Evolutionary conservation across 768 basidiomycete genomes (phyloP).

Genomic region (Xerocomellus amylosporus): DNA sequence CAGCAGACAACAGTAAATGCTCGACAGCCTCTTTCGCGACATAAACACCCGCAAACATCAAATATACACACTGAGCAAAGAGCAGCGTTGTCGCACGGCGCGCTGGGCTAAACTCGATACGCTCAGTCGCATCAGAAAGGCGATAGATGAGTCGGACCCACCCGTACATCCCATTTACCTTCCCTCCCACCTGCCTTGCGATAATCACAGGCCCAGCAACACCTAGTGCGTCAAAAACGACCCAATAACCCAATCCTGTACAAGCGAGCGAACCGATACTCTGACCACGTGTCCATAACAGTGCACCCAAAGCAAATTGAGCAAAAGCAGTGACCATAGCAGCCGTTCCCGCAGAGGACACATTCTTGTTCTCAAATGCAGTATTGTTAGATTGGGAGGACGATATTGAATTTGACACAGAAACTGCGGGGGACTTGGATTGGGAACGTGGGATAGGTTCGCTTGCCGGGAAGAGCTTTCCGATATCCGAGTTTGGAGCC

Average conservation of each 20-base stretch:
- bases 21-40: conserved; percentile 97
- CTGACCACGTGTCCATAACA: conserved; percentile 89
- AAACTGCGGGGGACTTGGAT: conserved; percentile 22
- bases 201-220: conserved; percentile 44
- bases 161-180: conserved; percentile 50
- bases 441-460: conserved; percentile 22
- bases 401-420: conserved; percentile 11
- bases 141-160: conserved; percentile 43
- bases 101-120: conserved; percentile 44
- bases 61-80: conserved; percentile 90
- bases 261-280: conserved; percentile 80
- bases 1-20: conserved; percentile 77
- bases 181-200: conserved; percentile 37
- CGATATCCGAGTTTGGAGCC: conserved; percentile 47
- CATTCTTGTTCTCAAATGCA: conserved; percentile 3
- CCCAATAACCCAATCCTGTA: conserved; percentile 93
- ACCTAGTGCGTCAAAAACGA: conserved; percentile 92
- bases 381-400: background rate
- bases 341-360: conserved; percentile 22
- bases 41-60: conserved; percentile 93
- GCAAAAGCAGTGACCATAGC: conserved; percentile 26
- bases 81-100: conserved; percentile 68
- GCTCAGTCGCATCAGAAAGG: background rate
- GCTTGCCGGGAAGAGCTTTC: background rate
- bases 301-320: conserved; percentile 67